phyloP scores from a whole-genome alignment of 805 yeast genomes.

The Candida golubevii region DNA sequence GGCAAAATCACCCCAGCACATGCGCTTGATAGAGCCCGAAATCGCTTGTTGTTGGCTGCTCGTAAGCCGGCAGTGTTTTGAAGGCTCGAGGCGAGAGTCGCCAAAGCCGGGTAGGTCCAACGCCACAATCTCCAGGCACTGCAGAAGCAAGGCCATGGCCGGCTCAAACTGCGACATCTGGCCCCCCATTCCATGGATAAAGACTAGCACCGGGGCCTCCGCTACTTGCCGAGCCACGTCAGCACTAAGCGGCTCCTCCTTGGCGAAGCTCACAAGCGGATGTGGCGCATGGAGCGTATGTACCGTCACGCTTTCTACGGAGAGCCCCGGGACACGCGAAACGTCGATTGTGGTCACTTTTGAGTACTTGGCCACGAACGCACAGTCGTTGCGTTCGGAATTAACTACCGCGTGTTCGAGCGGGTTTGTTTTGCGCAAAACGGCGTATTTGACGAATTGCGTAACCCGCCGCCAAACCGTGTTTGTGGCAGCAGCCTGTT shows the following conservation, averaged over 20 bases:
- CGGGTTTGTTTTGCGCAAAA: conserved; percentile 21
- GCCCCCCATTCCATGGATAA: conserved; percentile 90
- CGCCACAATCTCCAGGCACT: conserved; percentile 59
- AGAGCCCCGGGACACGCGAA: conserved; percentile 9
- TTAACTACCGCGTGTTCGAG: conserved; percentile 41
- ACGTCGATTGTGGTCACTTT: conserved; percentile 37
- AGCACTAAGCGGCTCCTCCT: conserved; percentile 12
- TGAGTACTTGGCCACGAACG: conserved; percentile 48
- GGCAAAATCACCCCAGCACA: conserved; percentile 40
- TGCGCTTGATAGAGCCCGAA: conserved; percentile 21
- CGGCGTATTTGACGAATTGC: conserved; percentile 24
- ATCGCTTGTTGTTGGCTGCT: conserved; percentile 29
- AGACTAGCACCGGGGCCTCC: conserved; percentile 55
- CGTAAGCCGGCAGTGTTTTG: conserved; percentile 21
- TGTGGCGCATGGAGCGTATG: conserved; percentile 47
- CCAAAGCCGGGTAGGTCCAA: conserved; percentile 93
- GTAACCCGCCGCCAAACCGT: conserved; percentile 20
- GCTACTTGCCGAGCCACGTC: conserved; percentile 34
- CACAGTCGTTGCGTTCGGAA: conserved; percentile 52
- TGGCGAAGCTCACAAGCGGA: conserved; percentile 34
- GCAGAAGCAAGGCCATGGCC: conserved; percentile 57
- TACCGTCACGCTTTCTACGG: conserved; percentile 32
- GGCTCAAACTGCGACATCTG: conserved; percentile 82
- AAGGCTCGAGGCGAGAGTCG: conserved; percentile 29
- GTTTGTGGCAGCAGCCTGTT: conserved; percentile 17